Conservation (phyloP, 768 basidiomycete species). For the Auricularia cornea region DNA sequence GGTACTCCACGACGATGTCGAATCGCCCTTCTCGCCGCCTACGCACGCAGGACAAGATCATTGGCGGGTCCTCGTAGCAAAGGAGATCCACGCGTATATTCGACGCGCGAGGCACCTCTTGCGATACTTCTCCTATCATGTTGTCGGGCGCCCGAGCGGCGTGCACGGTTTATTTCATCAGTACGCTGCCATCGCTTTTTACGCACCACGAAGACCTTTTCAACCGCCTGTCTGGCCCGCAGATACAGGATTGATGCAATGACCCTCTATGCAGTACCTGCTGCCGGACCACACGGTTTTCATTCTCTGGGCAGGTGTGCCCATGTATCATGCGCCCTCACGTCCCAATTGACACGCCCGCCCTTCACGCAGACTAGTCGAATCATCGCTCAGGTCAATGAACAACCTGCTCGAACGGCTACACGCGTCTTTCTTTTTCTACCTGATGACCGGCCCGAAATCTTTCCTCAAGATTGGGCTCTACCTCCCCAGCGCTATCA, state of each 20-base stretch:
- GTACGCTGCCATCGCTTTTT: constrained; percentile 11
- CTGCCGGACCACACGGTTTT: constrained; percentile 90
- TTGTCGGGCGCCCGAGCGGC: constrained; percentile 70
- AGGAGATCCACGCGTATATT: constrained; percentile 41
- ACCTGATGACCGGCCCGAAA: constrained; percentile 57
- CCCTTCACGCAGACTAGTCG: constrained; percentile 49
- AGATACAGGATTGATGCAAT: constrained; percentile 94
- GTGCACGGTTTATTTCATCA: constrained; percentile 81
- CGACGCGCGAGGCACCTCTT: constrained; percentile 58
- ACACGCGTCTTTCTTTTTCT: constrained; percentile 98
- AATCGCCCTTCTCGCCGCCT: constrained; percentile 24
- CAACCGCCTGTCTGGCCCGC: too few species aligned
- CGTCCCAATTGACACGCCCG: too few species aligned
- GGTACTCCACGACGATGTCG: constrained; percentile 69
- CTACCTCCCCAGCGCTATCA: constrained; percentile 80
- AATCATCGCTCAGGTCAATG: constrained; percentile 80
- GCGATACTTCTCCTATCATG: constrained; percentile 66
- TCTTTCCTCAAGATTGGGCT: constrained; percentile 83
- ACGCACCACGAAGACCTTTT: neutral
- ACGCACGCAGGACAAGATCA: constrained; percentile 19
- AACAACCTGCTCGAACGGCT: constrained; percentile 94
- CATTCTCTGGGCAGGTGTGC: constrained; percentile 76
- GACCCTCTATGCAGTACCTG: constrained; percentile 82
- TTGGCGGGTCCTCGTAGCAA: constrained; percentile 29
- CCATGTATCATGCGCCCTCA: neutral